Evolutionary conservation across 805 yeast species (phyloP).

Genomic region (Metschnikowia vanudenii): DNA sequence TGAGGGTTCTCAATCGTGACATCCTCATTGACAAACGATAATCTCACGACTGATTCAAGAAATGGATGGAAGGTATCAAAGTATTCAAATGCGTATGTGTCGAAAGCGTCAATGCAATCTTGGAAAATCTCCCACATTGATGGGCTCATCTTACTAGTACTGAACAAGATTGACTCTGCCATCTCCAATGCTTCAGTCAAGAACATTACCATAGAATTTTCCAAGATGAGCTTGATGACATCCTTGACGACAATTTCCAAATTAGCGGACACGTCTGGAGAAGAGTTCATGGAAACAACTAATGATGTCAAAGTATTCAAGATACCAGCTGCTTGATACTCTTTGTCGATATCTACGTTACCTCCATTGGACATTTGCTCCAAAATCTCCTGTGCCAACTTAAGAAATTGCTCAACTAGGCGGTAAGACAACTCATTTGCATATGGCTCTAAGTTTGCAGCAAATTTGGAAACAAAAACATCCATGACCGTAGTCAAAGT

Average conservation of each 20-base stretch:
- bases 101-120: slow-evolving; percentile 51
- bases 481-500: slow-evolving; percentile 46
- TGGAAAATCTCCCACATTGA: slow-evolving; percentile 52
- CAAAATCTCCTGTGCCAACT: slow-evolving; percentile 58
- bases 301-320: slow-evolving; percentile 42
- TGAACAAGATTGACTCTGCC: slow-evolving; percentile 53
- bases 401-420: slow-evolving; percentile 70
- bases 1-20: slow-evolving; percentile 38
- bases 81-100: slow-evolving; percentile 58
- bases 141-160: slow-evolving; percentile 52
- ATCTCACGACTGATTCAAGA: slow-evolving; percentile 51
- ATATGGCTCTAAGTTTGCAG: slow-evolving; percentile 55
- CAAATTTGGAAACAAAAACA: slow-evolving; percentile 43
- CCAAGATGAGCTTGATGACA: slow-evolving; percentile 34
- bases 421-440: slow-evolving; percentile 45
- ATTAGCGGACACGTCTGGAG: slow-evolving; percentile 36
- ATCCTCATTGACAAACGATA: slow-evolving; percentile 44
- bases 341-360: slow-evolving; percentile 32
- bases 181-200: slow-evolving; percentile 41
- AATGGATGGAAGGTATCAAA: slow-evolving; percentile 56
- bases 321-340: slow-evolving; percentile 44
- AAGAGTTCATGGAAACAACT: slow-evolving; percentile 41
- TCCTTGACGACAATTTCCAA: slow-evolving; percentile 36
- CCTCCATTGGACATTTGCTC: slow-evolving; percentile 22
- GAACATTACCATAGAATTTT: slow-evolving; percentile 40